These are phyloP conservation scores for Diophrys appendiculata DNA, from an alignment of 73 alveolate species.

Conservation along the genomic window DNA sequence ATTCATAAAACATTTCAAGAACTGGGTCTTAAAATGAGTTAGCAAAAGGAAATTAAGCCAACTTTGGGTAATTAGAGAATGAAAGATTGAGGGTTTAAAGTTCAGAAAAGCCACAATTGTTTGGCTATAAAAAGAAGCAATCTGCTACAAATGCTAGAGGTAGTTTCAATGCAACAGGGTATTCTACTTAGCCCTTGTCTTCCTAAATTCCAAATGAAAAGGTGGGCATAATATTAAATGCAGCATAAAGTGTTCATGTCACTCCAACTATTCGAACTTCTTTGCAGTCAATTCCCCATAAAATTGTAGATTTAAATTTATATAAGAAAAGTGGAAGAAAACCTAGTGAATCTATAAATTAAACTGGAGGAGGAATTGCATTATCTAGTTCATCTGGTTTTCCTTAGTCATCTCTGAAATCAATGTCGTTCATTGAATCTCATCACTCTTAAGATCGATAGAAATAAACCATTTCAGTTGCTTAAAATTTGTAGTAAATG, in stretches of 20 bases:
- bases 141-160: too few relatives aligned
- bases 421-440: neutral
- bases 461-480: neutral
- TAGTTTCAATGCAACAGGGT: too few relatives aligned
- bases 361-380: conserved; percentile 1
- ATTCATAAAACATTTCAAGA: neutral
- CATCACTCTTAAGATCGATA: neutral
- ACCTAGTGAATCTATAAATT: too few relatives aligned
- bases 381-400: neutral
- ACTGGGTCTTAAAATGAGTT: neutral
- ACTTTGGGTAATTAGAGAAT: too few relatives aligned
- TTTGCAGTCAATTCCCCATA: neutral
- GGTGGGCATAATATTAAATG: neutral
- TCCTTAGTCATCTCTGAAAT: neutral
- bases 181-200: too few relatives aligned
- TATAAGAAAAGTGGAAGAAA: neutral
- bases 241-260: neutral
- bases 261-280: neutral
- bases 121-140: neutral
- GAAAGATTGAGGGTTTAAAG: too few relatives aligned
- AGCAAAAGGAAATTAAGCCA: too few relatives aligned
- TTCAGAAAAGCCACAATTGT: neutral
- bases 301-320: neutral
- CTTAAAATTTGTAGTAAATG: neutral
- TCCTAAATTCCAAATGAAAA: too few relatives aligned